phyloP scores from a whole-genome alignment of 2,329 filamentous ascomycete genomes.

The Arthrocladium fulminans region DNA sequence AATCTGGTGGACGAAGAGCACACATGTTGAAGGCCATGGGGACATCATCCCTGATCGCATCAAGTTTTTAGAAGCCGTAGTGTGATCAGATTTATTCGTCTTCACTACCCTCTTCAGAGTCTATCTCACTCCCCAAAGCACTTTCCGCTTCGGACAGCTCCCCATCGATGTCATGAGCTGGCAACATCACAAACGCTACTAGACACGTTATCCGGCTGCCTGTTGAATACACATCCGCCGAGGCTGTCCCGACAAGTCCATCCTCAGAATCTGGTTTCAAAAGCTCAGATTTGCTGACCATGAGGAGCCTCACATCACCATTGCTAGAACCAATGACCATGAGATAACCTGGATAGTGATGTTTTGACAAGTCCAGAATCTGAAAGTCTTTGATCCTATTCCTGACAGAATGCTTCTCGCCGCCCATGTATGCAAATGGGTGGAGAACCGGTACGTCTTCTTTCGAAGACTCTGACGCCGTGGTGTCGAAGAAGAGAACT shows the following conservation, averaged over 20 bases:
- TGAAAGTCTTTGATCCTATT: constrained; percentile 85
- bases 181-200: constrained; percentile 75
- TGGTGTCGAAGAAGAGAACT: constrained; percentile 71
- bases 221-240: constrained; percentile 69
- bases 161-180: constrained; percentile 37
- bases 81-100: too few species aligned
- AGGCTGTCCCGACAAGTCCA: constrained; percentile 7
- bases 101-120: constrained; percentile 6
- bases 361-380: constrained; percentile 32
- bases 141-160: constrained; percentile 15
- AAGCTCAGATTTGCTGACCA: constrained; percentile 36
- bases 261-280: constrained; percentile 15
- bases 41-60: too few species aligned
- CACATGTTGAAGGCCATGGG: too few species aligned
- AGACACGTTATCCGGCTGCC: constrained; percentile 84
- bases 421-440: constrained; percentile 68
- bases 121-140: not conserved
- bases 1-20: too few species aligned
- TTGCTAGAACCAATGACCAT: constrained; percentile 75
- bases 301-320: constrained; percentile 74
- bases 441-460: constrained; percentile 52
- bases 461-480: constrained; percentile 32
- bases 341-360: constrained; percentile 37
- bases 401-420: constrained; percentile 56
- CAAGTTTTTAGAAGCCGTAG: too few species aligned